Evolutionary conservation across 1,139 yeast species (phyloP).

Genomic region (Yamadazyma blattariae): DNA sequence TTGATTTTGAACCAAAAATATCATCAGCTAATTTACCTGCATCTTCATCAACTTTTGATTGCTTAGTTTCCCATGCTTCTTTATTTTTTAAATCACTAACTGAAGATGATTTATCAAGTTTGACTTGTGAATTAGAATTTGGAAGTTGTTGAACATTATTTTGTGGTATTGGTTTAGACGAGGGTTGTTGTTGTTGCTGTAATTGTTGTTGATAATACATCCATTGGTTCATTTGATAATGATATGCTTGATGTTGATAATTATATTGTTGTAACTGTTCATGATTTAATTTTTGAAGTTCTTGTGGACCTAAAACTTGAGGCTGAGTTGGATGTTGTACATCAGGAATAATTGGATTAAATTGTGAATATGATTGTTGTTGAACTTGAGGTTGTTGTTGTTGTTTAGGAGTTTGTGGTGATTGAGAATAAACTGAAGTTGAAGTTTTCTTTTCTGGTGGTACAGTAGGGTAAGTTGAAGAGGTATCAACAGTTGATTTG

Average conservation of each 20-base stretch:
- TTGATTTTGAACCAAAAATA: slow-evolving; percentile 25
- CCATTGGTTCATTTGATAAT: slow-evolving; percentile 20
- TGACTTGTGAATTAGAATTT: not conserved
- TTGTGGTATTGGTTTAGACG: slow-evolving; percentile 1
- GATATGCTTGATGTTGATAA: slow-evolving; percentile 21
- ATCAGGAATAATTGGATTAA: not conserved
- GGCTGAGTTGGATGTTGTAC: slow-evolving; percentile 18
- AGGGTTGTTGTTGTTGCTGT: slow-evolving; percentile 3
- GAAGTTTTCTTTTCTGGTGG: not conserved
- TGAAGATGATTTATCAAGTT: not conserved
- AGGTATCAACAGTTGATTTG: not conserved
- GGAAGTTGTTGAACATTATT: not conserved
- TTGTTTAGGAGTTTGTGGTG: not conserved
- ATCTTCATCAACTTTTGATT: slow-evolving; percentile 19
- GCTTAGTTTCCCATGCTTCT: slow-evolving; percentile 38
- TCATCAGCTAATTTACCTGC: slow-evolving; percentile 43
- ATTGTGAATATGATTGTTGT: no score
- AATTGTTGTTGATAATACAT: slow-evolving; percentile 9
- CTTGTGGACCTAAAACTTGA: slow-evolving; percentile 14
- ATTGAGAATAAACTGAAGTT: not conserved
- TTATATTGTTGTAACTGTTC: slow-evolving; percentile 25
- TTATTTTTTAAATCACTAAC: slow-evolving; percentile 22
- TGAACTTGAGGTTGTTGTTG: not conserved
- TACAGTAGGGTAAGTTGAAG: not conserved
- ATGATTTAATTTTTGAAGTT: slow-evolving; percentile 17